Conservation (phyloP, 768 basidiomycete species). For the Hysterangium stoloniferum region DNA sequence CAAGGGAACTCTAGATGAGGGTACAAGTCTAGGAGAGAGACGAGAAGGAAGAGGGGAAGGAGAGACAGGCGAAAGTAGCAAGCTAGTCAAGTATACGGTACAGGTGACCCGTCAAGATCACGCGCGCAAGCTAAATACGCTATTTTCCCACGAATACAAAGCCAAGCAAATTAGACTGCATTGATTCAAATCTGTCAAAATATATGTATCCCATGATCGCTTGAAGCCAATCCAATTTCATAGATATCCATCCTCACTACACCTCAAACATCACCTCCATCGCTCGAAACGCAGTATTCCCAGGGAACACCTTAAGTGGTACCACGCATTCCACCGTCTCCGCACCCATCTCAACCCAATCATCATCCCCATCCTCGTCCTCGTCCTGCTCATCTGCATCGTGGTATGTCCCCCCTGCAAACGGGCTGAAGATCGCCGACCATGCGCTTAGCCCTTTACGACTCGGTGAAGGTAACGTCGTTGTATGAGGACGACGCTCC, state of each 20-base stretch:
- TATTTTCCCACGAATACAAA: conserved; percentile 4
- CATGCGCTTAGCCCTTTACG: conserved; percentile 3
- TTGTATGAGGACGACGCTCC: conserved; percentile 33
- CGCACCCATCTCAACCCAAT: conserved; percentile 58
- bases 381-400: conserved; percentile 44
- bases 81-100: not conserved
- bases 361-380: conserved; percentile 28
- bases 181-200: too few relatives aligned
- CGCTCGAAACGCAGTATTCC: conserved; percentile 81
- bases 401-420: conserved; percentile 36
- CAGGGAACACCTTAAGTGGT: conserved; percentile 80
- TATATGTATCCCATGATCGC: too few relatives aligned
- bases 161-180: too few relatives aligned
- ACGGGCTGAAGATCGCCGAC: conserved; percentile 2
- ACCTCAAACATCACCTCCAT: conserved; percentile 74
- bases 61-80: conserved; percentile 1
- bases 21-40: conserved; percentile 11
- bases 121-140: not conserved
- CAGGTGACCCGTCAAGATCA: conserved; percentile 10
- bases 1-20: conserved; percentile 1
- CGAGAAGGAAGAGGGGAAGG: not conserved
- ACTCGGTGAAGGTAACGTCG: conserved; percentile 14
- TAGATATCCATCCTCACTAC: conserved; percentile 18
- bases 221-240: not conserved
- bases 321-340: conserved; percentile 96